These are phyloP conservation scores for Hypomontagnella monticulosa DNA, from an alignment of 495 filamentous ascomycete species.

Conservation along the genomic window DNA sequence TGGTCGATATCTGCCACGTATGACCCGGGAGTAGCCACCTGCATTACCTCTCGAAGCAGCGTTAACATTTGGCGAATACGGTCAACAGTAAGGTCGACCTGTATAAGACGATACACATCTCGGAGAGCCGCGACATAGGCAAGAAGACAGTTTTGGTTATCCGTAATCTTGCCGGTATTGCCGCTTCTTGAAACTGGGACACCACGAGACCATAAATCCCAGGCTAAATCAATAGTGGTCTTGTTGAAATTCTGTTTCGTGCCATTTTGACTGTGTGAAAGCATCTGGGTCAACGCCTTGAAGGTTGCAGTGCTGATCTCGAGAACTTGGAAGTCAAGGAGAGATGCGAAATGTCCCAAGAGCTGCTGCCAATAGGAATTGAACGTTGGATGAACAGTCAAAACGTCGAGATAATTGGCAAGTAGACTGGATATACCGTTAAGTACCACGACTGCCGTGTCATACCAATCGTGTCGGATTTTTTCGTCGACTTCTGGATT, in stretches of 20 bases:
- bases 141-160: constrained; percentile 79
- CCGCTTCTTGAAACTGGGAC: constrained; percentile 61
- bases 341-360: constrained; percentile 67
- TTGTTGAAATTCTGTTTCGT: constrained; percentile 64
- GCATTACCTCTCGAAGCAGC: constrained; percentile 66
- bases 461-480: constrained; percentile 70
- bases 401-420: constrained; percentile 70
- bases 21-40: constrained; percentile 69
- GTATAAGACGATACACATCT: constrained; percentile 83
- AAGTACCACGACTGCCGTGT: constrained; percentile 78
- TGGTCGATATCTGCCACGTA: constrained; percentile 89
- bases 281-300: constrained; percentile 70
- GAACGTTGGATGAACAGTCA: constrained; percentile 66
- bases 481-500: constrained; percentile 46
- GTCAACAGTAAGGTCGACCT: constrained; percentile 66
- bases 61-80: constrained; percentile 70
- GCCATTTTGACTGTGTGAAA: constrained; percentile 61
- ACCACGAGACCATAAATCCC: constrained; percentile 76
- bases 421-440: constrained; percentile 75
- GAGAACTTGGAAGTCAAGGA: constrained; percentile 68
- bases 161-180: constrained; percentile 57
- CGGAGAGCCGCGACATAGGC: constrained; percentile 81
- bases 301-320: constrained; percentile 79
- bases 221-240: constrained; percentile 68
- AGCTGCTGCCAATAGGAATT: constrained; percentile 74